A percentile compares a stretch with the other conserved stretches of the same genome.
These are phyloP conservation scores for Saccharomyces uvarum DNA, from an alignment of 1,139 yeast species.

Conservation along the genomic window DNA sequence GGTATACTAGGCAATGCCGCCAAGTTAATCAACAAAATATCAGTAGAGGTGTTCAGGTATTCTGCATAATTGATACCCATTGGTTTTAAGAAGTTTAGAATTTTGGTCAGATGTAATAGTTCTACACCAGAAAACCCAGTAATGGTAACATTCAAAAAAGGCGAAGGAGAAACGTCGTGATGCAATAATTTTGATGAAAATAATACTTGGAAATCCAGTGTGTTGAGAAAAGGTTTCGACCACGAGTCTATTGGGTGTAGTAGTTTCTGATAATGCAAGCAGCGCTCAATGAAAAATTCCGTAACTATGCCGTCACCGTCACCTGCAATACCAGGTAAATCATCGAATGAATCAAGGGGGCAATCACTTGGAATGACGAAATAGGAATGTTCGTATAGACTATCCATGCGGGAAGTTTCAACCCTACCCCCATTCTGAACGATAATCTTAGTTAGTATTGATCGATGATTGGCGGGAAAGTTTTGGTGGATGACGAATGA, in stretches of 20 bases:
- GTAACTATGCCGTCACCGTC: slow-evolving; percentile 36
- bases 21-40: slow-evolving; percentile 56
- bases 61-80: slow-evolving; percentile 45
- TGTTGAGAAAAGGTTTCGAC: slow-evolving; percentile 53
- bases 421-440: slow-evolving; percentile 21
- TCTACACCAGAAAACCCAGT: slow-evolving; percentile 86
- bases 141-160: slow-evolving; percentile 47
- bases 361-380: slow-evolving; percentile 20
- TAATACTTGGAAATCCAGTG: slow-evolving; percentile 31
- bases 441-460: slow-evolving; percentile 23
- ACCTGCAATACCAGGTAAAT: slow-evolving; percentile 3
- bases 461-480: slow-evolving; percentile 17
- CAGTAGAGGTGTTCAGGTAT: slow-evolving; percentile 49
- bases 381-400: background rate
- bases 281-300: slow-evolving; percentile 83
- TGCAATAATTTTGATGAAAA: slow-evolving; percentile 14
- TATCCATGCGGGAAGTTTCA: background rate
- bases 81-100: slow-evolving; percentile 41
- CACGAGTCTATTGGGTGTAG: slow-evolving; percentile 51
- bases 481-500: slow-evolving; percentile 13
- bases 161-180: slow-evolving; percentile 8
- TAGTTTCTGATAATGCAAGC: slow-evolving; percentile 52
- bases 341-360: slow-evolving; percentile 10
- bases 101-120: slow-evolving; percentile 60
- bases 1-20: slow-evolving; percentile 32